These are phyloP conservation scores for Thermochaetoides dissita DNA, from an alignment of 2,329 filamentous ascomycete genomes.

Conservation along the genomic window DNA sequence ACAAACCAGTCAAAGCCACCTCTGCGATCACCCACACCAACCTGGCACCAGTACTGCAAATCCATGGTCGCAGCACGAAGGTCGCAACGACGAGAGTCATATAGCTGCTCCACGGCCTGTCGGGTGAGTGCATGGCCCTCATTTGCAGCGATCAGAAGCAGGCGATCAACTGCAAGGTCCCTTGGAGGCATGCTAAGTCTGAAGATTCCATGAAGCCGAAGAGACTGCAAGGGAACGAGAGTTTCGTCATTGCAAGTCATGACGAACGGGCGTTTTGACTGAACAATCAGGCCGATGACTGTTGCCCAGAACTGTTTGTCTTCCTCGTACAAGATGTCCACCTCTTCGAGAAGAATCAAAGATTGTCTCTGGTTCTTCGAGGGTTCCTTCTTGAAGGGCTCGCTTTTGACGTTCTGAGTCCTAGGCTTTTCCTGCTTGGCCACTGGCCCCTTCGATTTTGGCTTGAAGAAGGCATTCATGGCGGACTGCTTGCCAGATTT, in stretches of 20 bases:
- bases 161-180: slow-evolving; percentile 61
- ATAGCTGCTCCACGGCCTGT: slow-evolving; percentile 54
- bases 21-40: slow-evolving; percentile 78
- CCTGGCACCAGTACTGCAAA: slow-evolving; percentile 93
- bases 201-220: slow-evolving; percentile 77
- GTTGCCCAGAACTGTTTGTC: slow-evolving; percentile 92
- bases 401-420: slow-evolving; percentile 7
- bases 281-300: slow-evolving; percentile 59
- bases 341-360: slow-evolving; percentile 84
- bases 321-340: slow-evolving; percentile 85
- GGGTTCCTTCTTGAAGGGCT: slow-evolving; percentile 19
- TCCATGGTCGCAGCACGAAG: slow-evolving; percentile 71
- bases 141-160: slow-evolving; percentile 69
- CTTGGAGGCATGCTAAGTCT: slow-evolving; percentile 53
- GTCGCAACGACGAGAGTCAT: slow-evolving; percentile 54
- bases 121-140: slow-evolving; percentile 73
- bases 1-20: slow-evolving; percentile 85
- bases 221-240: slow-evolving; percentile 57
- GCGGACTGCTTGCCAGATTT: slow-evolving; percentile 61
- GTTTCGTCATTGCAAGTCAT: slow-evolving; percentile 90
- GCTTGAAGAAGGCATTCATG: slow-evolving; percentile 69
- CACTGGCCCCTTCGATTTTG: slow-evolving; percentile 24
- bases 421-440: slow-evolving; percentile 20
- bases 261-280: slow-evolving; percentile 83
- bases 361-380: slow-evolving; percentile 69